Evolutionary conservation across 345 rosid species (phyloP), one percentile per base, ranked within the genome.

Genomic region (Rhodomyrtus tomentosa): DNA sequence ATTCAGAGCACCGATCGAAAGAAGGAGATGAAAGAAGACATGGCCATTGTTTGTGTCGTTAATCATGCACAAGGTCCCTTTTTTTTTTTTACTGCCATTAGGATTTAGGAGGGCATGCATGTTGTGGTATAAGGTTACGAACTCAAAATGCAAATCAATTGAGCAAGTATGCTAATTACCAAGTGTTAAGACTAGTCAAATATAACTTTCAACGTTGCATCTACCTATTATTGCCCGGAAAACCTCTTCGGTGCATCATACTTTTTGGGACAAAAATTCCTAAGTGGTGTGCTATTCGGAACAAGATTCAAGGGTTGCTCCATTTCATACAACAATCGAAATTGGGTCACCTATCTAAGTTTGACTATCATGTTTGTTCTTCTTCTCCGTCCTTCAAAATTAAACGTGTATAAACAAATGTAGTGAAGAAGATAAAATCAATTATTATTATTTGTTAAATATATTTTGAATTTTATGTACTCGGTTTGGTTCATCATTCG

Each of bases 171-270:
- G 36, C 5, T 13, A 12, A 58, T 13, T 2, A 27, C 4, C 6
- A 27, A 58, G 36, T 5, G 15, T 2, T 0, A 7, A 1, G 11
- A 45, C 6, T 1, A 5, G 7, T 48, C 49, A 10, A 5, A 5
- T 5, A n/a, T n/a, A 12, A 56, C 7, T 56, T 58, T 58, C 16
- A 14, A n/a, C 12, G 7, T 58, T 58, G 18, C 7, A n/a, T 58
- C 0, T 27, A n/a, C 20, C 36, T n/a, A 5, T 12, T 6, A 56
- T 27, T 2, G n/a, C 4, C 6, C 6, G 16, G 0, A 14, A 27
- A 27, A 58, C 20, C 72, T 27, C 18, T n/a, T 13, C n/a, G 7
- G 16, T 27, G 29, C 11, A n/a, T 56, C 68, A 12, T n/a, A n/a
- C 29, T 7, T 56, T 13, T 27, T 27, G 6, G 72, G 9, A 58